phyloP scores from a whole-genome alignment of 2,329 filamentous ascomycete genomes.

The Ophiostoma australiae region DNA sequence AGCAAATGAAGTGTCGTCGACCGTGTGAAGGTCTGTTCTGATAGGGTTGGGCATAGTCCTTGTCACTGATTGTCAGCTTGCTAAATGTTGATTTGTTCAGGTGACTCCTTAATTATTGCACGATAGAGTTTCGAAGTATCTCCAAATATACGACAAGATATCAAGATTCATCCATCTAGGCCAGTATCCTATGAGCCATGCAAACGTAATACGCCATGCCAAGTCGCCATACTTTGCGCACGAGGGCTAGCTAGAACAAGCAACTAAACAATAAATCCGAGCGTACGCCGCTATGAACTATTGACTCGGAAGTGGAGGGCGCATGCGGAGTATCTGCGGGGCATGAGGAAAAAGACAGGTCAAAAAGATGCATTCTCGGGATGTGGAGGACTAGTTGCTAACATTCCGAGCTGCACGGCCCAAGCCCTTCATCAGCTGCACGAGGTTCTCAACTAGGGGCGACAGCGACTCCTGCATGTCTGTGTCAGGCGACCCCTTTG shows the following conservation, averaged over 20 bases:
- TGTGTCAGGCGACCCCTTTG: constrained; percentile 22
- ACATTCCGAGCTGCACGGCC: constrained; percentile 32
- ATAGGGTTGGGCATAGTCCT: constrained; percentile 29
- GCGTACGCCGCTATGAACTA: not conserved
- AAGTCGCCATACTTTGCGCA: constrained; percentile 7
- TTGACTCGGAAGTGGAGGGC: not conserved
- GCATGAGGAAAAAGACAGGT: not conserved
- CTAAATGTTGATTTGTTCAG: not conserved
- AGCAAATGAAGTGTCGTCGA: constrained; percentile 29
- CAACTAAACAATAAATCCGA: not conserved
- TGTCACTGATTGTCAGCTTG: not conserved
- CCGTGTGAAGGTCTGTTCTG: not conserved
- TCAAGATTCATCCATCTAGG: not conserved
- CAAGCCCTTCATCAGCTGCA: constrained; percentile 58
- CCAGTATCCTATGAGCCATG: not conserved
- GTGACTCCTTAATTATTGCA: not conserved
- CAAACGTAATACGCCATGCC: not conserved
- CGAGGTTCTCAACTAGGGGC: constrained; percentile 63
- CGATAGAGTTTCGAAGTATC: not conserved
- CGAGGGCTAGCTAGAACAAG: not conserved
- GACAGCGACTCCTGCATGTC: constrained; percentile 39
- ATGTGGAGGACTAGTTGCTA: constrained; percentile 15
- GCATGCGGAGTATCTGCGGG: not conserved
- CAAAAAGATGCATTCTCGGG: not conserved
- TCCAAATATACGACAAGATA: not conserved